phyloP scores from a whole-genome alignment of 202 grass and related monocot genomes.

The Digitaria exilis region DNA sequence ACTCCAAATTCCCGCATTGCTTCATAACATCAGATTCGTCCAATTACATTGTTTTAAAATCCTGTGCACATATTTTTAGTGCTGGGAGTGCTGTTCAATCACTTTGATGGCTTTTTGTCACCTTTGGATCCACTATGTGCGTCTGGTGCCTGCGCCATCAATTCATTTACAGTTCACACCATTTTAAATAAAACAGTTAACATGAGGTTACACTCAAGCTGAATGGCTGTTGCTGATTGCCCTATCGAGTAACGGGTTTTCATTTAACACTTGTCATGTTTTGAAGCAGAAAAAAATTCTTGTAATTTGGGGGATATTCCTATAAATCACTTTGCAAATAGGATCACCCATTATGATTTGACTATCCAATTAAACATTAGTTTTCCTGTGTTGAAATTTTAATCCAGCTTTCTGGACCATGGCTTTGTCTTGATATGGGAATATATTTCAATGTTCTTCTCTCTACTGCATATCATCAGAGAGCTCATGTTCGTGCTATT shows the following conservation, averaged over 20 bases:
- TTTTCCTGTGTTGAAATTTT: background rate
- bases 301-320: background rate
- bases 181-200: background rate
- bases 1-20: background rate
- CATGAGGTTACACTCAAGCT: background rate
- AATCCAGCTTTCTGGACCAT: background rate
- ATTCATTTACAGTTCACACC: background rate
- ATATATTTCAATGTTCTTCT: background rate
- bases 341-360: background rate
- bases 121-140: conserved; percentile 9
- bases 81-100: background rate
- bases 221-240: background rate
- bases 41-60: conserved; percentile 11
- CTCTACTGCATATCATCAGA: conserved; percentile 2
- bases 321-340: conserved; percentile 7
- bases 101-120: background rate
- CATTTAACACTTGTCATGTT: background rate
- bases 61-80: conserved; percentile 1
- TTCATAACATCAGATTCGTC: background rate
- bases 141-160: background rate
- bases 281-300: background rate
- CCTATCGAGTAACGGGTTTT: background rate
- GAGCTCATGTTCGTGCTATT: conserved; percentile 14
- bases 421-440: background rate
- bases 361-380: background rate